Evolutionary conservation across 1,284 basidiomycete species (phyloP).

Genomic region (Naganishia liquefaciens): DNA sequence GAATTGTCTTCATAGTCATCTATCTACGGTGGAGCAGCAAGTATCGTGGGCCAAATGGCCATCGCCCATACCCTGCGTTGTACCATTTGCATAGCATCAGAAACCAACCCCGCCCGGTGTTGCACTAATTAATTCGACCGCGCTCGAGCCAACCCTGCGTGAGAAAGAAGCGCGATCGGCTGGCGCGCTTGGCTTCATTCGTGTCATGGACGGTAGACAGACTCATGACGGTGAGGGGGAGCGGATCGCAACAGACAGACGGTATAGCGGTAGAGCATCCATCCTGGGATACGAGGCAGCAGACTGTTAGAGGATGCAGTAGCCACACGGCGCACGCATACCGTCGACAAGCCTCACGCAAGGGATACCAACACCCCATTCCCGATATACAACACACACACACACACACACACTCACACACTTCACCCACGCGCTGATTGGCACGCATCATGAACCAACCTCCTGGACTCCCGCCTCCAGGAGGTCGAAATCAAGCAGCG

Average conservation of each 20-base stretch:
- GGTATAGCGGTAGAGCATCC: not conserved
- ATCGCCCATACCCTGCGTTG: no score
- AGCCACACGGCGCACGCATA: no score
- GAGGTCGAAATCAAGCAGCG: constrained; percentile 15
- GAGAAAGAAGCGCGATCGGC: constrained; percentile 9
- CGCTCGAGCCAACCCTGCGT: no score
- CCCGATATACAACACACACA: constrained; percentile 1
- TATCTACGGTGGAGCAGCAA: no score
- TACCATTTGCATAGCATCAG: no score
- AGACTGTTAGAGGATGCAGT: not conserved
- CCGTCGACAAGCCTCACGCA: no score
- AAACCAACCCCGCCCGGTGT: no score
- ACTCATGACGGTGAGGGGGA: not conserved
- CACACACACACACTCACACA: no score
- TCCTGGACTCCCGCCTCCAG: constrained; percentile 31
- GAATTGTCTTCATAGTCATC: no score
- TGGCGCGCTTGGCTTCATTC: constrained; percentile 1
- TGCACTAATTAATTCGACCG: no score
- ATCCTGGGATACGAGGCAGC: not conserved
- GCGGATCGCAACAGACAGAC: not conserved
- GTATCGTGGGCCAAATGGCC: no score
- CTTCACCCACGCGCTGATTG: constrained; percentile 2
- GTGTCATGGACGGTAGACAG: not conserved
- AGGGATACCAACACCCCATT: not conserved
- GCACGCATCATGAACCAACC: constrained; percentile 27